phyloP scores from a whole-genome alignment of 768 basidiomycete species.

The Collybiopsis confluens region DNA sequence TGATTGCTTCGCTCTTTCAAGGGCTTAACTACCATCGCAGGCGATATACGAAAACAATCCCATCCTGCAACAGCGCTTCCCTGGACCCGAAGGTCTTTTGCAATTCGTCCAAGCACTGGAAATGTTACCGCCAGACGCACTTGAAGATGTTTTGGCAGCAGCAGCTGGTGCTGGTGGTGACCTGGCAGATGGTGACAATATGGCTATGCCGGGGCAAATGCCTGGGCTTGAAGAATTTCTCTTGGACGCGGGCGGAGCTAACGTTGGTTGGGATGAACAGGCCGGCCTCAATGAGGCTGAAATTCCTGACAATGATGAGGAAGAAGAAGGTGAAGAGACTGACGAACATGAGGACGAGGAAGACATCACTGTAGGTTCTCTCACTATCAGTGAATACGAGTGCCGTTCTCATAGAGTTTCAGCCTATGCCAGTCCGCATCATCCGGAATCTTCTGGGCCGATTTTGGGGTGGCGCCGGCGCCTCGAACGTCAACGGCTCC shows the following conservation, averaged over 20 bases:
- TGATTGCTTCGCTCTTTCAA: no score
- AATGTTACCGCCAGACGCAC: constrained; percentile 51
- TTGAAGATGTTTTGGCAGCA: constrained; percentile 56
- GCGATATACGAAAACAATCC: constrained; percentile 57
- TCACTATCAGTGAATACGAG: not conserved
- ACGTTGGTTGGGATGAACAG: constrained; percentile 20
- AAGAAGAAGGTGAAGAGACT: constrained; percentile 18
- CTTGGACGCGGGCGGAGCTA: constrained; percentile 13
- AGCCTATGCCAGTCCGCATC: constrained; percentile 59
- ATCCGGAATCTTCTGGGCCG: constrained; percentile 55
- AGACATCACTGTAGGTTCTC: constrained; percentile 42
- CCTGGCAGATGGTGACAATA: constrained; percentile 23
- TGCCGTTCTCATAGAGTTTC: not conserved
- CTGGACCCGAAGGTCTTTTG: constrained; percentile 48
- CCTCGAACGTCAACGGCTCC: constrained; percentile 23
- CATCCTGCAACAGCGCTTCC: constrained; percentile 50
- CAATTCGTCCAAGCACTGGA: constrained; percentile 57
- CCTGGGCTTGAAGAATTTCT: constrained; percentile 22
- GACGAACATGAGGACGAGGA: constrained; percentile 33
- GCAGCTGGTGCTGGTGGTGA: constrained; percentile 35
- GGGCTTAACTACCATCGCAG: constrained; percentile 19
- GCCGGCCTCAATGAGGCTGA: constrained; percentile 18
- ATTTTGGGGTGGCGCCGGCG: constrained; percentile 44
- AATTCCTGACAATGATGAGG: constrained; percentile 14
- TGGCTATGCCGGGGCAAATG: constrained; percentile 47